phyloP scores from a whole-genome alignment of 169 alveolate species.

The Hepatocystis sp. region DNA sequence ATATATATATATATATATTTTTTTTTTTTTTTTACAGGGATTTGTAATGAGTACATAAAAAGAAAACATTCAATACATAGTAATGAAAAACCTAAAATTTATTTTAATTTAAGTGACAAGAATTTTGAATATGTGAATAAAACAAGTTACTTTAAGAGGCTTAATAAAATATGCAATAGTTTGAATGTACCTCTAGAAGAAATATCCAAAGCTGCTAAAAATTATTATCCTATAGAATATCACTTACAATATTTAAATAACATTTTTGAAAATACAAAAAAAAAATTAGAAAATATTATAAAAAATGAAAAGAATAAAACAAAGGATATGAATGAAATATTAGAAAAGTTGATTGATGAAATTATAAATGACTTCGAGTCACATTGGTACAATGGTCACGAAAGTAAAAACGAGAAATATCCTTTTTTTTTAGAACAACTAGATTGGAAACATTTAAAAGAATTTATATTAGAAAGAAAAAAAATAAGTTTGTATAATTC shows the following conservation, averaged over 20 bases:
- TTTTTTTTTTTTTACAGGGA: conserved; percentile 14
- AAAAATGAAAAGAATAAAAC: conserved; percentile 18
- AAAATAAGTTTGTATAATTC: conserved; percentile 3
- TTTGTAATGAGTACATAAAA: conserved; percentile 57
- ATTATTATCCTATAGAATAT: conserved; percentile 50
- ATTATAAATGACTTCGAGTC: not conserved
- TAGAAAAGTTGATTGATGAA: not conserved
- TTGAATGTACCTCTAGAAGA: conserved; percentile 19
- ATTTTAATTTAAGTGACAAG: conserved; percentile 31
- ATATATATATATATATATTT: not conserved
- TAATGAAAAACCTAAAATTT: conserved; percentile 24
- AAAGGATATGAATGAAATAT: conserved; percentile 11
- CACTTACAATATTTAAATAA: conserved; percentile 49
- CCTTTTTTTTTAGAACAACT: conserved; percentile 19
- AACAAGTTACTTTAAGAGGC: conserved; percentile 1
- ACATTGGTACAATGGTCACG: not conserved
- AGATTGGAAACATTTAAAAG: conserved; percentile 23
- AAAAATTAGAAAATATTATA: conserved; percentile 8
- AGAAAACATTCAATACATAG: conserved; percentile 4
- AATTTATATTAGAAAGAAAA: conserved; percentile 30
- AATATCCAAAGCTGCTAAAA: conserved; percentile 22
- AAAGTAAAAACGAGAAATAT: not conserved
- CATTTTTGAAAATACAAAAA: conserved; percentile 32
- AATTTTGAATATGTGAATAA: conserved; percentile 41
- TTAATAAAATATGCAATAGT: conserved; percentile 26